Evolutionary conservation across 2,329 filamentous ascomycete genomes (phyloP), one percentile per base, ranked within the genome.

Genomic region (Pseudogymnoascus sp.): DNA sequence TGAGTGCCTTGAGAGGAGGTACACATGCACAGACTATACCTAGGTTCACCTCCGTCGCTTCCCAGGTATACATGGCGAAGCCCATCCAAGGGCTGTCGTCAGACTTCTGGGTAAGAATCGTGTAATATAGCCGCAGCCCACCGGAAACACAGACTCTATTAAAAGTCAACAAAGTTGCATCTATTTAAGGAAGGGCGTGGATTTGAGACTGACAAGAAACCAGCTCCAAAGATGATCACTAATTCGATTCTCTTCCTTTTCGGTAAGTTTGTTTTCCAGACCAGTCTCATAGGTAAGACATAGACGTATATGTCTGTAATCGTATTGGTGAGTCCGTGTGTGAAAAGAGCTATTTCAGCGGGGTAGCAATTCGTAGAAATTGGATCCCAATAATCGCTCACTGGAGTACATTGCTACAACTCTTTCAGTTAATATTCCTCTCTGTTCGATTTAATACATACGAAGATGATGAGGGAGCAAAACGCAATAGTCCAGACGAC

Each of bases 1-100:
- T 86, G 5, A 97, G 79, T 1, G 93, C 93, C 73, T 97, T 97
- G 66, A 97, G 78, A 0, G 89, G 93, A 7, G 93, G 93, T n/a
- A 97, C 89, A 70, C 92, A 96, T 45, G 89, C 93, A 72, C 91
- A 96, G 67, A 92, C 88, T 69, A 97, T 92, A 16, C 91, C 93
- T 1, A 96, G 80, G 68, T 96, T 95, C 71, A 96, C 91, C 74
- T 97, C 93, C 62, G 97, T 86, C 11, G 88, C 89, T 14, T 90
- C 93, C 93, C 93, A 97, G 37, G 37, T 40, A 40, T 40, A 40
- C 37, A 40, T 40, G 37, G 37, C 37, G 14, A 40, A 40, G 37
- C 37, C 37, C 16, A 40, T 40, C 37, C 37, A 40, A 40, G 37
- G 37, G 37, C 37, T 40, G 37, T 40, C 37, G 6, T 40, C 37